Percentiles rank a stretch among this genome's conserved stretches.
These are phyloP conservation scores for Fusarium secorum DNA, from an alignment of 2,329 filamentous ascomycete species.

Conservation along the genomic window DNA sequence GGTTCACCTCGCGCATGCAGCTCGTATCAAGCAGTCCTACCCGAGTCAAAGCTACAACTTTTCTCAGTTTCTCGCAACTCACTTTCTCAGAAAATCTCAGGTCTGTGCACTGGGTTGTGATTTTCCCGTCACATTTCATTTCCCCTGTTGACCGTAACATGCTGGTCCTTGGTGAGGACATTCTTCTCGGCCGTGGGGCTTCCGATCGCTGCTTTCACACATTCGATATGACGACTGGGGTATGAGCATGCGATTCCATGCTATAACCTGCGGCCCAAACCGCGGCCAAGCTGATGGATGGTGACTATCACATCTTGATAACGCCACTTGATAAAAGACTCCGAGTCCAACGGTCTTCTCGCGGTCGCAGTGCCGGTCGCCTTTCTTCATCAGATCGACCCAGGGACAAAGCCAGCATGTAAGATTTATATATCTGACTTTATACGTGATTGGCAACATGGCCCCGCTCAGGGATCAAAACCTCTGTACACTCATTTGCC, in stretches of 20 bases:
- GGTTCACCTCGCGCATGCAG: conserved; percentile 22
- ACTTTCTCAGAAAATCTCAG: conserved; percentile 1
- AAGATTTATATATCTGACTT: conserved; percentile 6
- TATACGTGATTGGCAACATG: background rate
- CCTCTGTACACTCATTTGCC: background rate
- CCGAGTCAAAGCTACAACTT: conserved; percentile 5
- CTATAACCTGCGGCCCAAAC: conserved; percentile 37
- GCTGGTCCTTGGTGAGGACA: conserved; percentile 19
- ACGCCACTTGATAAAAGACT: conserved; percentile 35
- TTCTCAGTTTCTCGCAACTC: background rate
- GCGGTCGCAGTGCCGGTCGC: conserved; percentile 17
- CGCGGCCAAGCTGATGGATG: conserved; percentile 35
- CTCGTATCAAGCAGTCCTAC: conserved; percentile 40
- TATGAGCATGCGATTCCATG: conserved; percentile 24
- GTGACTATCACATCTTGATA: conserved; percentile 23
- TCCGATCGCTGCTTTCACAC: conserved; percentile 28
- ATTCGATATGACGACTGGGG: conserved; percentile 14
- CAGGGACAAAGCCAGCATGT: conserved; percentile 6
- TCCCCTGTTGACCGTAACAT: conserved; percentile 19
- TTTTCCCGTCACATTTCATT: conserved; percentile 22
- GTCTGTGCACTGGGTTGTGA: conserved; percentile 8
- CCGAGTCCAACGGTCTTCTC: background rate
- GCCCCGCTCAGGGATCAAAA: background rate
- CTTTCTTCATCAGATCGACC: conserved; percentile 7
- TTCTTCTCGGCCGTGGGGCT: conserved; percentile 23